These are phyloP conservation scores for Colletotrichum higginsianum DNA, from an alignment of 2,329 filamentous ascomycete genomes.

Conservation along the genomic window DNA sequence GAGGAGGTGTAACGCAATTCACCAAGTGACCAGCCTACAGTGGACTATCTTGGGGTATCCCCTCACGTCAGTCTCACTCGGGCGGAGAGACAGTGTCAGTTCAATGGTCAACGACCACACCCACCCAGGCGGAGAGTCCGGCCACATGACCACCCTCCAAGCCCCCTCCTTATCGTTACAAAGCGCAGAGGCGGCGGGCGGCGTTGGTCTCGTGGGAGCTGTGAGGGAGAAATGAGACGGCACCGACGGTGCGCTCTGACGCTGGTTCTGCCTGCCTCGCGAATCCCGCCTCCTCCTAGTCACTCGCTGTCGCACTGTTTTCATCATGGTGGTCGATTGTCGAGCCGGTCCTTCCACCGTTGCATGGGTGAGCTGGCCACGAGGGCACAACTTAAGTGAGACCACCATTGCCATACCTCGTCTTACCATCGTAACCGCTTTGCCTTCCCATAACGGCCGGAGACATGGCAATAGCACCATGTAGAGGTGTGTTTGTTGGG, in stretches of 20 bases:
- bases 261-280: not conserved
- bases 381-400: slow-evolving; percentile 10
- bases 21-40: slow-evolving; percentile 13
- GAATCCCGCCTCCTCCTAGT: not conserved
- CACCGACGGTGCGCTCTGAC: slow-evolving; percentile 13
- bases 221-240: not conserved
- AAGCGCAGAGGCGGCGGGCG: slow-evolving; percentile 10
- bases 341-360: slow-evolving; percentile 1
- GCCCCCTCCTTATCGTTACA: slow-evolving; percentile 6
- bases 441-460: not conserved
- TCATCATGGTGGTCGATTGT: slow-evolving; percentile 13
- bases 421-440: not conserved
- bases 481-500: not conserved
- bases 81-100: slow-evolving; percentile 9
- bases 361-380: slow-evolving; percentile 21
- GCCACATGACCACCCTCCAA: slow-evolving; percentile 34
- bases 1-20: slow-evolving; percentile 5
- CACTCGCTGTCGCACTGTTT: slow-evolving; percentile 7
- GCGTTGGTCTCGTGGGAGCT: slow-evolving; percentile 21
- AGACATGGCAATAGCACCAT: slow-evolving; percentile 1
- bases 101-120: slow-evolving; percentile 26
- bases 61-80: slow-evolving; percentile 12
- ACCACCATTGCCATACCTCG: slow-evolving; percentile 5
- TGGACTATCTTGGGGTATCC: slow-evolving; percentile 2
- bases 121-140: slow-evolving; percentile 12